Evolutionary conservation across 768 basidiomycete genomes (phyloP).

Genomic region (Auricularia cornea): DNA sequence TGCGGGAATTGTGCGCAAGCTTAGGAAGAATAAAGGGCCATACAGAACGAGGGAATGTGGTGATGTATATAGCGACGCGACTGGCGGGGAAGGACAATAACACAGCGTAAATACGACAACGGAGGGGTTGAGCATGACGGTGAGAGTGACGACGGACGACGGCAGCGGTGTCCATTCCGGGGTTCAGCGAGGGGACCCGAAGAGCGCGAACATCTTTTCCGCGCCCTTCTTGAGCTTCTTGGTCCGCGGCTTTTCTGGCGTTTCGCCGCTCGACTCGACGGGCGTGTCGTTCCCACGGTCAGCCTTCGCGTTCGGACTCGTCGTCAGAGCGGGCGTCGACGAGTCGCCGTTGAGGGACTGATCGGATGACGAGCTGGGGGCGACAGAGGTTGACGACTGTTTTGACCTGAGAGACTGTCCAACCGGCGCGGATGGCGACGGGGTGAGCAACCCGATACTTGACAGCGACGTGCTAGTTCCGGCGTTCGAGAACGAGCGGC

Average conservation of each 20-base stretch:
- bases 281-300: background rate
- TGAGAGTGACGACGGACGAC: too few species aligned
- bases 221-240: constrained; percentile 79
- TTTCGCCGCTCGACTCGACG: constrained; percentile 19
- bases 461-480: constrained; percentile 24
- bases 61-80: background rate
- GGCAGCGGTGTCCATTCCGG: background rate
- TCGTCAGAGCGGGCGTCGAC: background rate
- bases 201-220: constrained; percentile 76
- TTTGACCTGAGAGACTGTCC: constrained; percentile 74
- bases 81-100: background rate
- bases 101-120: background rate
- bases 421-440: constrained; percentile 49
- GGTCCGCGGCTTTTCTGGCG: constrained; percentile 54
- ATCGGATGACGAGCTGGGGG: constrained; percentile 63
- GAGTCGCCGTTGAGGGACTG: constrained; percentile 51
- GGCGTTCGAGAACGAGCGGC: constrained; percentile 26
- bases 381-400: constrained; percentile 68
- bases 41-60: background rate
- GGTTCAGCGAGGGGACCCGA: constrained; percentile 52
- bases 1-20: background rate
- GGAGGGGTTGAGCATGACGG: background rate
- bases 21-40: background rate
- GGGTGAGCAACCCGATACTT: constrained; percentile 46
- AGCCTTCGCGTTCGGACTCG: background rate